These are phyloP conservation scores for Corynascus novoguineensis DNA, from an alignment of 495 filamentous ascomycete genomes.

Conservation along the genomic window DNA sequence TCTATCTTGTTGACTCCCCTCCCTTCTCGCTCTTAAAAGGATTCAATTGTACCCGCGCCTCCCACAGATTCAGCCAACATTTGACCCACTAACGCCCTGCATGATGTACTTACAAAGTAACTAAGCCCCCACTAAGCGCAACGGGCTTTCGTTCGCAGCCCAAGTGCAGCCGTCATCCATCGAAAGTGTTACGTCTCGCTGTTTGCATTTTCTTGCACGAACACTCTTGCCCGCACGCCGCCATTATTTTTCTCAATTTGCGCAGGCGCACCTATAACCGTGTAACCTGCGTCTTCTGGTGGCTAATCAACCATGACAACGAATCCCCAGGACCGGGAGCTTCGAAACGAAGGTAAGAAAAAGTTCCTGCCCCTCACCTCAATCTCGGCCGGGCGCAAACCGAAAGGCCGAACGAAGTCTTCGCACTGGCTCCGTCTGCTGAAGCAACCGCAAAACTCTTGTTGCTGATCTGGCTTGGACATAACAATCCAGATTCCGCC, in stretches of 20 bases:
- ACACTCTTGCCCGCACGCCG: neutral
- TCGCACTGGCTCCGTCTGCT: neutral
- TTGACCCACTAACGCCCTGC: constrained; percentile 1
- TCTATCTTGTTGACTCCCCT: too few species aligned
- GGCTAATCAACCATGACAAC: constrained; percentile 22
- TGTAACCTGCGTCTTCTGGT: neutral
- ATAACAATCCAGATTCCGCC: neutral
- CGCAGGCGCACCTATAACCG: constrained; percentile 3
- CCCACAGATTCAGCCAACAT: constrained; percentile 22
- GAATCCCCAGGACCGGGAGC: constrained; percentile 13
- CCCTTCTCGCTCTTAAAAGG: too few species aligned
- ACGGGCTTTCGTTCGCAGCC: constrained; percentile 9
- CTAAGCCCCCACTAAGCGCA: constrained; percentile 25
- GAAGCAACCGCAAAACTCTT: constrained; percentile 12
- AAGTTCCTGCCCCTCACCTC: constrained; percentile 20
- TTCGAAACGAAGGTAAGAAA: constrained; percentile 17
- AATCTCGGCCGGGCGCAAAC: constrained; percentile 19
- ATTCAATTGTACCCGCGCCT: constrained; percentile 20
- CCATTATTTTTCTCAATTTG: constrained; percentile 7
- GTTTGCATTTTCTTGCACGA: constrained; percentile 9
- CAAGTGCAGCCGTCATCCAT: constrained; percentile 11
- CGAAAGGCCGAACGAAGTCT: neutral
- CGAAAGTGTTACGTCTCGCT: constrained; percentile 3
- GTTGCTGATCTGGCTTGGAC: constrained; percentile 11
- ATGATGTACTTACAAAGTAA: constrained; percentile 22